Base-by-base conservation (phyloP, 192 early-diverging fungal species). In the Coemansia sp. region DNA sequence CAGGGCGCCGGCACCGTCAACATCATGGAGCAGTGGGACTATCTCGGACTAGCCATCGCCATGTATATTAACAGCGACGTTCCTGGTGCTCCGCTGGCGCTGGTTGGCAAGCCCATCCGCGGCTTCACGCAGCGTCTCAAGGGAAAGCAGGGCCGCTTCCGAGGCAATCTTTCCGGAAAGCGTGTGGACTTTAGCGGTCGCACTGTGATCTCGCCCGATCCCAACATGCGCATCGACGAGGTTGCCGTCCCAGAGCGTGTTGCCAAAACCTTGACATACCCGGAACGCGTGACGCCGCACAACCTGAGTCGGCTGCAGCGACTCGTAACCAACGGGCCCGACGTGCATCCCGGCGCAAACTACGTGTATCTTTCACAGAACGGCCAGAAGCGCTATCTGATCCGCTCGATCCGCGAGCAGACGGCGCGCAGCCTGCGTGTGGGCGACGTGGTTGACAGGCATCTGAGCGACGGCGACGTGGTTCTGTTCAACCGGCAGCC, bases 401-500 rank as follows among this genome's bases (percentile, higher is more conserved):
- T 93, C 69, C 94, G 85, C 58, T 86, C 89, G 22, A 85, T 94
- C 68, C 83, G 93, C 54, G 63, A 90, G 46, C 49, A 74, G 43
- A 81, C 90, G 16, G 95, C 95, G 6, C 64, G 85, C 5, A 86
- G 93, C 19, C 77, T 99, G 45, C 84, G 87, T 37, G 80, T 92
- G 46, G 98, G 98, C 65, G 97, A 98, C 83, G 63, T 94, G 38
- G 98, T 98, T 5, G 95, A 98, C 66, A 86, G 98, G n/a, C 98
- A 99, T 76, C 71, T 99, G 61, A 77, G 84, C 57, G 94, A 97
- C 75, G 93, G 90, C 50, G 98, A 98, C 77, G 90, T 98, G 19
- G 95, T 99, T 22, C 83, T 99, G 49, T 99, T 99, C 81, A 99
- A 98, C 79, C 91, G 98, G 60, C 98, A 98, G 84, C 98, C 98